Percentiles rank a stretch among this genome's conserved stretches.
These are phyloP conservation scores for Synchytrium microbalum DNA, from an alignment of 371 early-diverging fungal genomes.

Conservation along the genomic window DNA sequence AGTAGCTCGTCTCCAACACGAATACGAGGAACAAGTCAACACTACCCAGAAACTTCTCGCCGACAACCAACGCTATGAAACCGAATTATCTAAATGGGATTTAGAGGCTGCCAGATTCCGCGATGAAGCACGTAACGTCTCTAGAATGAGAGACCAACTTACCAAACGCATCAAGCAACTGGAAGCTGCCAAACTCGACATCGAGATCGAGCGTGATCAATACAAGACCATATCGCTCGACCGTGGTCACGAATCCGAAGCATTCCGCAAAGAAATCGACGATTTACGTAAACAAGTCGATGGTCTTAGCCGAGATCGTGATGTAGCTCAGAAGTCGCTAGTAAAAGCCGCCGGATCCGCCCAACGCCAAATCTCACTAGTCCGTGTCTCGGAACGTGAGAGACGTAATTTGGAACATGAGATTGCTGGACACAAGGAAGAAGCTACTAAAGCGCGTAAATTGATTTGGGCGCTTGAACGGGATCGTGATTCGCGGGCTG, in stretches of 20 bases:
- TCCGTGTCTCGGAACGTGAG: slow-evolving; percentile 27
- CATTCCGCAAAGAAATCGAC: slow-evolving; percentile 29
- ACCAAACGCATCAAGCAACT: slow-evolving; percentile 34
- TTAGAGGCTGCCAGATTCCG: slow-evolving; percentile 25
- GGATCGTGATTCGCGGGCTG: slow-evolving; percentile 31
- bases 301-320: slow-evolving; percentile 35
- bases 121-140: slow-evolving; percentile 37
- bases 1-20: slow-evolving; percentile 36
- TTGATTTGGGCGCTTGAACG: slow-evolving; percentile 17
- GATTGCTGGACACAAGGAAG: slow-evolving; percentile 27
- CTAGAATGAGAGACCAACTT: slow-evolving; percentile 32
- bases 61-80: slow-evolving; percentile 28
- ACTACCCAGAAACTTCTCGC: slow-evolving; percentile 31
- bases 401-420: slow-evolving; percentile 42
- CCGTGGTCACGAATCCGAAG: slow-evolving; percentile 24
- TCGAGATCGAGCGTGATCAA: slow-evolving; percentile 35
- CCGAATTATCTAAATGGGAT: slow-evolving; percentile 30
- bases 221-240: slow-evolving; percentile 27
- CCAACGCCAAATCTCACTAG: slow-evolving; percentile 22
- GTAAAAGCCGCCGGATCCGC: slow-evolving; percentile 30
- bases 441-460: slow-evolving; percentile 21
- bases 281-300: slow-evolving; percentile 33
- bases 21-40: slow-evolving; percentile 41
- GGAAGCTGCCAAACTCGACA: slow-evolving; percentile 38
- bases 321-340: slow-evolving; percentile 30